phyloP scores from a whole-genome alignment of 208 protist species.

The Entamoeba invadens region DNA sequence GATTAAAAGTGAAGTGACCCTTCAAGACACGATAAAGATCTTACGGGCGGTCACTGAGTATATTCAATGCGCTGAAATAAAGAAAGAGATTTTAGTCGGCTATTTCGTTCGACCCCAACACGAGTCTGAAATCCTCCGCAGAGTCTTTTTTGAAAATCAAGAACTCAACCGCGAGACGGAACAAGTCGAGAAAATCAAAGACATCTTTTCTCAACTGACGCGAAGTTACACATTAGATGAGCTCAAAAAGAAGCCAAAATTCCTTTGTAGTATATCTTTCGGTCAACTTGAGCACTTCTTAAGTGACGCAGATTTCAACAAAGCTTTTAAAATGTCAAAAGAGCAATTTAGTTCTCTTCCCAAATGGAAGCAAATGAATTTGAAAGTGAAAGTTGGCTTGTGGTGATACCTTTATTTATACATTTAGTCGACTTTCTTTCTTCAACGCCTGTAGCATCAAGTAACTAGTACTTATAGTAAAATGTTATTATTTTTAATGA shows the following conservation, averaged over 20 bases:
- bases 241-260: background rate
- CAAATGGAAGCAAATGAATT: background rate
- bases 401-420: too few species aligned
- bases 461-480: too few species aligned
- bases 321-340: background rate
- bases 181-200: background rate
- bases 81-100: background rate
- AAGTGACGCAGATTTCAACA: background rate
- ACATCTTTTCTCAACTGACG: background rate
- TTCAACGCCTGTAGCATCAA: too few species aligned
- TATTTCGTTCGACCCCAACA: background rate
- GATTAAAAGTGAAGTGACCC: background rate
- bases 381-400: background rate
- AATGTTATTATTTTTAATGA: too few species aligned
- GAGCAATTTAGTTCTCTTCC: background rate
- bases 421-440: too few species aligned
- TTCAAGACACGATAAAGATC: background rate
- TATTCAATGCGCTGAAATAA: background rate
- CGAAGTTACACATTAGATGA: background rate
- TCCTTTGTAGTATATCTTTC: background rate
- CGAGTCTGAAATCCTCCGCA: background rate
- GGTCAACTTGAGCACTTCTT: background rate
- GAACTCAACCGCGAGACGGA: background rate
- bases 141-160: background rate
- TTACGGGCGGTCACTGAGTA: background rate